Percentiles rank a stretch among this genome's conserved stretches.
phyloP scores from a whole-genome alignment of 1,139 yeast species.

The Citeromyces hawaiiensis region DNA sequence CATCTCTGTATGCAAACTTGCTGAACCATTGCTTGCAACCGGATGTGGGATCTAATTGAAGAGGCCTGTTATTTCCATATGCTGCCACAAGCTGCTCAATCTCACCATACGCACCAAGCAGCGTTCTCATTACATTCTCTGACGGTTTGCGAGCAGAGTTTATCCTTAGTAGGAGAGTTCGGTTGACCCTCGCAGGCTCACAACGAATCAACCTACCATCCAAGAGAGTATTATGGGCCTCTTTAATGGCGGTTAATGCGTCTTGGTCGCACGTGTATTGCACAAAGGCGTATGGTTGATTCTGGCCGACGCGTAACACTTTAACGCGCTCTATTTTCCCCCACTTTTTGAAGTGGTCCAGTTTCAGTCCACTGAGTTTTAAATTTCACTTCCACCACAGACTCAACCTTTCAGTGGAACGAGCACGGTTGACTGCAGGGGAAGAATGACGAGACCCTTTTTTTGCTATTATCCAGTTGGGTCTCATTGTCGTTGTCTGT shows the following conservation, averaged over 20 bases:
- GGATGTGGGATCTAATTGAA: constrained; percentile 14
- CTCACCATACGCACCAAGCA: constrained; percentile 50
- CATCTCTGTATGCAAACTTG: constrained; percentile 76
- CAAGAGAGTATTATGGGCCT: constrained; percentile 56
- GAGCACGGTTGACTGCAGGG: too few relatives aligned
- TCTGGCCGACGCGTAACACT: constrained; percentile 68
- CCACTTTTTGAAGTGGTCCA: constrained; percentile 47
- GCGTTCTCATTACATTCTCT: constrained; percentile 21
- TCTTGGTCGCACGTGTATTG: constrained; percentile 66
- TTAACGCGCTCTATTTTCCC: constrained; percentile 67
- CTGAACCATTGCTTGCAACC: constrained; percentile 51
- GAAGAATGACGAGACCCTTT: too few relatives aligned
- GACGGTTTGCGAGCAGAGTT: constrained; percentile 13
- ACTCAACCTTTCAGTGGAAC: too few relatives aligned
- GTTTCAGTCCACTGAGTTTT: too few relatives aligned
- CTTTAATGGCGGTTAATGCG: constrained; percentile 51
- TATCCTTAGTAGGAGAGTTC: constrained; percentile 54
- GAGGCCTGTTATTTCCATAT: constrained; percentile 23
- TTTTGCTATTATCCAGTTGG: too few relatives aligned
- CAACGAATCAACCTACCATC: constrained; percentile 74
- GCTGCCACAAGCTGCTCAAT: constrained; percentile 54
- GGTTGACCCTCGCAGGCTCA: constrained; percentile 82
- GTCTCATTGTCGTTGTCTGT: too few relatives aligned
- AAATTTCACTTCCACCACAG: too few relatives aligned
- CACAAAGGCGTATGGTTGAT: constrained; percentile 90